Base-by-base conservation (phyloP, 2,329 filamentous ascomycete species). In the Pseudodiploospora longispora region DNA sequence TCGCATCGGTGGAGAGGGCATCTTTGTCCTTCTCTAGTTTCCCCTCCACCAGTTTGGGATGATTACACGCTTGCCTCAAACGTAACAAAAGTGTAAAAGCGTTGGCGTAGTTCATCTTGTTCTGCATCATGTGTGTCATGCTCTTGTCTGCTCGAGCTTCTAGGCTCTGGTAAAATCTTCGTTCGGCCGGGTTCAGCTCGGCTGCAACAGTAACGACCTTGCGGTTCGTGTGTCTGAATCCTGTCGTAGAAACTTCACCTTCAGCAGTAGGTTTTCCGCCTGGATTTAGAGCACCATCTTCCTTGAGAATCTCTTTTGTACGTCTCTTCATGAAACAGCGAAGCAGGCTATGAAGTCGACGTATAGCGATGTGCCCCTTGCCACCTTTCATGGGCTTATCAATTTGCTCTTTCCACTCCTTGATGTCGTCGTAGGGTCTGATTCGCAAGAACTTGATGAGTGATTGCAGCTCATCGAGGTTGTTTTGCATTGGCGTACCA, bases 261-360 rank as follows among this genome's bases (percentile, higher is more conserved):
- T 76, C 70, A 4, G 65, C 64, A 0, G 60, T 64, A 28, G 67
- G 70, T 59, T 87, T 86, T 42, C 84, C 82, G 33, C 86, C 86
- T 28, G 85, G 83, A 48, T 86, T 85, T 12, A 94, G 69, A 1
- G 87, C 87, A 8, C 87, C 87, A 8, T 87, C 87, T 54, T 88
- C 76, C 65, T 93, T 95, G 48, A 98, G 69, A n/a, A 98, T 87
- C 27, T 95, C 89, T 65, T 98, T 98, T 6, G 90, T 97, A 36
- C 93, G 82, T n/a, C 93, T 83, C 70, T 97, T 95, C 93, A 98
- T 98, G 68, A 95, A 95, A 44, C 89, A 91, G 43, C 86, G 84
- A 4, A 98, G 70, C 49, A 95, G 81, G 45, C 85, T 81, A 53
- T 95, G 89, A 30, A 98, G 71, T 37, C 93, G 80, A 41, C 82